Base-by-base conservation (phyloP, 2,329 filamentous ascomycete genomes). In the Mycosphaerella arachidis region DNA sequence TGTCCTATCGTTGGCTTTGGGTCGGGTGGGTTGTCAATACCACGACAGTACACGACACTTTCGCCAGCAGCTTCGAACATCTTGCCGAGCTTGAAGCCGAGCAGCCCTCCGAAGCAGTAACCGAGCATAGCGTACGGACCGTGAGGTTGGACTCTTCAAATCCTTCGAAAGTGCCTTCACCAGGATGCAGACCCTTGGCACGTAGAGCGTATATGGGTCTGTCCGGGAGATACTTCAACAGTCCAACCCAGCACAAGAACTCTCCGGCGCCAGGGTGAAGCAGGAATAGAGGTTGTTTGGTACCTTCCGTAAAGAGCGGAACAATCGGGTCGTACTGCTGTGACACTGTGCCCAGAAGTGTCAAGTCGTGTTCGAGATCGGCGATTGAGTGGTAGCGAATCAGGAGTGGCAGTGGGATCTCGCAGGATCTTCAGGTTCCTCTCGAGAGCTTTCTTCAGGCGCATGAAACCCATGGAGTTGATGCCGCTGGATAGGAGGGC, bases 91-190 rank as follows among this genome's bases (percentile, higher is more conserved):
- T 84, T 81, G 59, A 83, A 84, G 0, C 80, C 78, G 0, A 83
- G 59, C 67, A 81, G 81, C 0, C 73, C 63, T 1, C 82, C 81
- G 64, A 78, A 83, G 5, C 73, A 78, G 64, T 84, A 84, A 0
- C 82, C 82, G 0, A 78, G 78, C 0, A 84, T 66, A 0, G 78
- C 78, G 62, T 84, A 84, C 0, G 82, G 81, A 0, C 82, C 81
- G 0, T 68, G 13, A 0, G 81, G 80, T 59, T 84, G 82, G 0
- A 58, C 60, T 4, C 57, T 27, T n/a, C 73, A 73, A 40, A 84
- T 77, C 68, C 74, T 0, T 63, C 58, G 4, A 81, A 72, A 0
- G 71, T 68, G 50, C 82, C 78, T 0, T 66, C 74, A 16, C 70
- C 73, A 1, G 64, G 37, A 48, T 80, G 72, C 55, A 82, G 78